phyloP scores from a whole-genome alignment of 148 eudicot species.

The Chenopodium quinoa region DNA sequence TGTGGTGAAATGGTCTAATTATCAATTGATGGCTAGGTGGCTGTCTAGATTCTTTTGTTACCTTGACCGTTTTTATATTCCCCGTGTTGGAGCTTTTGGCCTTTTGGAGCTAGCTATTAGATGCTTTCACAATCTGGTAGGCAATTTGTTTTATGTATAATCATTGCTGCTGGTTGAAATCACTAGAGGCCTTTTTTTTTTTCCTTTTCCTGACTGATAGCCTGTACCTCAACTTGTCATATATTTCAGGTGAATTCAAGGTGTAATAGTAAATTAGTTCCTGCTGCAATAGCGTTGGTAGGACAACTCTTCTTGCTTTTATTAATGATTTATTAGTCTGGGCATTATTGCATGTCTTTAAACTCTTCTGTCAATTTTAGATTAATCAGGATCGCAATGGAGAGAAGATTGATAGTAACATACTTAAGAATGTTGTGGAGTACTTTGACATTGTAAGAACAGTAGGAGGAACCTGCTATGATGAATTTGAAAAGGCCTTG shows the following conservation, averaged over 20 bases:
- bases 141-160: neutral
- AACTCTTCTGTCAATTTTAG: conserved; percentile 19
- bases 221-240: neutral
- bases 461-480: conserved; percentile 19
- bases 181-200: neutral
- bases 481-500: conserved; percentile 30
- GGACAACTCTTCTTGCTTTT: conserved; percentile 8
- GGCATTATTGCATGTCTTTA: neutral
- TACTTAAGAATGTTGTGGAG: conserved; percentile 30
- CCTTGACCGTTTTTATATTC: conserved; percentile 37
- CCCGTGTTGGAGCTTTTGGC: conserved; percentile 20
- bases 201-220: neutral
- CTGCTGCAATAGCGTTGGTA: conserved; percentile 33
- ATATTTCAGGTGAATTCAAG: conserved; percentile 31
- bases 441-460: conserved; percentile 18
- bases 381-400: conserved; percentile 40
- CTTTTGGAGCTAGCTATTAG: conserved; percentile 26
- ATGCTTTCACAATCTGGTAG: conserved; percentile 34
- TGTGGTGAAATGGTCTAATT: conserved; percentile 32
- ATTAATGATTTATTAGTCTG: neutral
- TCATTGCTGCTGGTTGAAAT: neutral
- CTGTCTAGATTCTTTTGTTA: conserved; percentile 39
- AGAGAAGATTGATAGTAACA: conserved; percentile 20
- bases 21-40: conserved; percentile 33
- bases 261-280: conserved; percentile 15